Base-by-base conservation (phyloP, 192 early-diverging fungal species). In the Coemansia brasiliensis region DNA sequence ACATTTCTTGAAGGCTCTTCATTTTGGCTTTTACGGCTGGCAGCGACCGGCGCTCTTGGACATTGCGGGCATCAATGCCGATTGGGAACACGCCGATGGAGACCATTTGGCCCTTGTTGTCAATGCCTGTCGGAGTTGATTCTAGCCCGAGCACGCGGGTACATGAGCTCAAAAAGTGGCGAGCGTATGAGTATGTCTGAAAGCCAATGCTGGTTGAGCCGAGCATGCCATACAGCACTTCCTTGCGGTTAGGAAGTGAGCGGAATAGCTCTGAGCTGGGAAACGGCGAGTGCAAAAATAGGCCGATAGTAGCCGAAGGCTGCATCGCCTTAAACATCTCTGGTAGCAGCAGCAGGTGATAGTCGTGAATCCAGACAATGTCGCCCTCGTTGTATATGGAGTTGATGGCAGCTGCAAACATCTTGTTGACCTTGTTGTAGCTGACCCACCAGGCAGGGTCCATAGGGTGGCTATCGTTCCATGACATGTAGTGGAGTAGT, bases 281-380 rank as follows among this genome's bases (percentile, higher is more conserved):
- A 75, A 98, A 98, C 2, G 95, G 95, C 55, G 94, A 92, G 65
- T 98, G 95, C 32, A 98, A 65, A 58, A 96, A 98, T 61, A 98
- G 90, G 1, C 94, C 95, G 51, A 98, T 94, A 5, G 86, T 87
- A 7, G 92, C 90, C 17, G 83, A 65, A 11, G 93, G 93, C 27
- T 91, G 65, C 26, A 79, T 70, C 65, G 92, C 69, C 40, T 93
- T 83, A 39, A 98, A 60, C 87, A 98, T 89, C 42, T 76, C 82
- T 5, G 95, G 95, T 18, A 96, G 81, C 40, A 98, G 75, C 81
- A 98, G 89, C 63, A 98, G 73, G 68, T 98, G 95, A 66, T 98
- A 98, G 79, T 98, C 95, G 61, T 98, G 94, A 50, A 94, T 81
- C 94, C 94, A 98, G 27, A 77, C 42, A 18, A 82, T 67, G 52